Conservation (phyloP, 2,329 filamentous ascomycete species). For the Paecilomyces sp. region DNA sequence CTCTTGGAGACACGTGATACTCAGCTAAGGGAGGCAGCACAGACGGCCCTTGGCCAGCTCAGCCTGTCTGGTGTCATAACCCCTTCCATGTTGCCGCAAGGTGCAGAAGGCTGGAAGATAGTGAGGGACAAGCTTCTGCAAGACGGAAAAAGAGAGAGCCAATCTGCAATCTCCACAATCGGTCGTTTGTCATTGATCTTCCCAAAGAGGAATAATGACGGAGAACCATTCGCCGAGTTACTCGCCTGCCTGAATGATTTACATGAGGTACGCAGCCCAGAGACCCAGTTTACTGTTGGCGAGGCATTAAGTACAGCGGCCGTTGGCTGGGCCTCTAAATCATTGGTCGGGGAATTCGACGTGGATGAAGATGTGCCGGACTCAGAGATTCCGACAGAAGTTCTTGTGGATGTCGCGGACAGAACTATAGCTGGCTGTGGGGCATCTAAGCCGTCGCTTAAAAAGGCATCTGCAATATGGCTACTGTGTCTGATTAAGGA, state of each 20-base stretch:
- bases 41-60: conserved; percentile 54
- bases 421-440: conserved; percentile 72
- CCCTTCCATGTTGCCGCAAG: conserved; percentile 18
- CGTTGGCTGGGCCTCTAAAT: conserved; percentile 75
- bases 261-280: conserved; percentile 76
- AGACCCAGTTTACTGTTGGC: conserved; percentile 84
- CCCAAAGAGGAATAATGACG: conserved; percentile 25
- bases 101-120: conserved; percentile 27
- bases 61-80: conserved; percentile 51
- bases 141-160: conserved; percentile 71
- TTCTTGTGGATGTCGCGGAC: conserved; percentile 54
- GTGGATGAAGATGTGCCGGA: conserved; percentile 52
- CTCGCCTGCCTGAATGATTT: conserved; percentile 65
- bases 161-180: conserved; percentile 71
- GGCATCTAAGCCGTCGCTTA: conserved; percentile 77
- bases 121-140: conserved; percentile 58
- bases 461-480: conserved; percentile 94
- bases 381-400: conserved; percentile 25
- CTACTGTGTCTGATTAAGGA: conserved; percentile 85
- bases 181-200: conserved; percentile 63
- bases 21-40: conserved; percentile 51
- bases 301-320: conserved; percentile 76
- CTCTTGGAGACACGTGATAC: conserved; percentile 49
- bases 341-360: conserved; percentile 67
- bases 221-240: conserved; percentile 41